Evolutionary conservation across 371 early-diverging fungal species (phyloP).

Genomic region (Rhizopus delemar): DNA sequence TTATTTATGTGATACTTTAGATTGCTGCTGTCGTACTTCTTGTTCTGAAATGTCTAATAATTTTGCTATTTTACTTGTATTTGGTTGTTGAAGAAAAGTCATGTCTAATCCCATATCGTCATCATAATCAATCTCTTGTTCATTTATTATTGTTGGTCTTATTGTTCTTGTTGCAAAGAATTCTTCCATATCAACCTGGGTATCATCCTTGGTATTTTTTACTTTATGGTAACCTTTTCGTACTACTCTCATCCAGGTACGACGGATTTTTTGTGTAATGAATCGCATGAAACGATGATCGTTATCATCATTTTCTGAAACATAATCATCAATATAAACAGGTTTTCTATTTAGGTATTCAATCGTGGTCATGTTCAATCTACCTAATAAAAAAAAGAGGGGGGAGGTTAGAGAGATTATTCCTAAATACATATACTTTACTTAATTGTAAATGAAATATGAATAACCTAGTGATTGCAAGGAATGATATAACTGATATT

Average conservation of each 20-base stretch:
- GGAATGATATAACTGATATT: constrained; percentile 25
- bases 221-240: constrained; percentile 1
- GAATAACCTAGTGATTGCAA: constrained; percentile 41
- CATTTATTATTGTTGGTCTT: constrained; percentile 25
- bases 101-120: constrained; percentile 45
- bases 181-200: constrained; percentile 30
- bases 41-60: constrained; percentile 43
- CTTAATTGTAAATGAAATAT: constrained; percentile 54
- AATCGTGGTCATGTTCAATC: constrained; percentile 51
- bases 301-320: constrained; percentile 17
- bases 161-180: constrained; percentile 46
- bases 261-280: constrained; percentile 14
- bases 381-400: constrained; percentile 18
- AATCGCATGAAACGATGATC: constrained; percentile 5
- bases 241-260: constrained; percentile 15
- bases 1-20: constrained; percentile 1
- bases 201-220: not conserved
- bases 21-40: constrained; percentile 19
- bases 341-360: constrained; percentile 46
- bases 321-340: constrained; percentile 14
- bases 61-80: constrained; percentile 31
- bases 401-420: not conserved
- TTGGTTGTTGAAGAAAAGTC: constrained; percentile 28
- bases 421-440: not conserved
- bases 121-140: constrained; percentile 26